These are phyloP conservation scores for Linnemannia exigua DNA, from an alignment of 192 early-diverging fungal genomes.

Conservation along the genomic window DNA sequence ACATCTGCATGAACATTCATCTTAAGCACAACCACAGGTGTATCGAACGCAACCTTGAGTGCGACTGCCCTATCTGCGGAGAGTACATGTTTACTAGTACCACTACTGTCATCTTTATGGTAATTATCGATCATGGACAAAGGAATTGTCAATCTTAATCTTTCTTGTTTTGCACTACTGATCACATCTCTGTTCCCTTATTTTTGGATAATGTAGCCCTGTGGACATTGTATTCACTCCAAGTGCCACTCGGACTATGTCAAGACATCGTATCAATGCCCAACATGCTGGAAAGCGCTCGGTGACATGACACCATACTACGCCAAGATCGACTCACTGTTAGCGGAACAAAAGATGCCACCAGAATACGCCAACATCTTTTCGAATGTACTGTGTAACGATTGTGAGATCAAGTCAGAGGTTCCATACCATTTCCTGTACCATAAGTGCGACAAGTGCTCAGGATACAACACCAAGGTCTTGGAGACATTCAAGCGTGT, in stretches of 20 bases:
- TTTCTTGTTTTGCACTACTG: not conserved
- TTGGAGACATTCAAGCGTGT: slow-evolving; percentile 65
- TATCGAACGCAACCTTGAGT: slow-evolving; percentile 90
- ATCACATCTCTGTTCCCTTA: not conserved
- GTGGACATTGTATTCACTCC: slow-evolving; percentile 94
- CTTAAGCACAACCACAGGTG: slow-evolving; percentile 87
- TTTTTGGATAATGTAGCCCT: slow-evolving; percentile 67
- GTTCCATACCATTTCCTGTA: slow-evolving; percentile 97
- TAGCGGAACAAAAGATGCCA: slow-evolving; percentile 89
- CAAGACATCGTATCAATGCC: slow-evolving; percentile 94
- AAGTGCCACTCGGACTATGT: slow-evolving; percentile 86
- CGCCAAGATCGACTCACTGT: slow-evolving; percentile 81
- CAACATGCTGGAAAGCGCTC: slow-evolving; percentile 93
- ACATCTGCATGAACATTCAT: slow-evolving; percentile 88
- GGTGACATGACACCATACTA: slow-evolving; percentile 88
- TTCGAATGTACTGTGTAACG: slow-evolving; percentile 90
- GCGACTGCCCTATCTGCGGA: slow-evolving; percentile 98
- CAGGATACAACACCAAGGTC: slow-evolving; percentile 92
- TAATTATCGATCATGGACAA: slow-evolving; percentile 32
- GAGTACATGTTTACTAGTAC: slow-evolving; percentile 94
- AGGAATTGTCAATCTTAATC: not conserved
- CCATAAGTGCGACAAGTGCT: slow-evolving; percentile 91
- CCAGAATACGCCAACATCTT: slow-evolving; percentile 81
- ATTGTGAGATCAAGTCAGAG: slow-evolving; percentile 88
- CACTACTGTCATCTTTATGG: slow-evolving; percentile 87